Base-by-base conservation (phyloP, 192 early-diverging fungal genomes). In the Coemansia asiatica region DNA sequence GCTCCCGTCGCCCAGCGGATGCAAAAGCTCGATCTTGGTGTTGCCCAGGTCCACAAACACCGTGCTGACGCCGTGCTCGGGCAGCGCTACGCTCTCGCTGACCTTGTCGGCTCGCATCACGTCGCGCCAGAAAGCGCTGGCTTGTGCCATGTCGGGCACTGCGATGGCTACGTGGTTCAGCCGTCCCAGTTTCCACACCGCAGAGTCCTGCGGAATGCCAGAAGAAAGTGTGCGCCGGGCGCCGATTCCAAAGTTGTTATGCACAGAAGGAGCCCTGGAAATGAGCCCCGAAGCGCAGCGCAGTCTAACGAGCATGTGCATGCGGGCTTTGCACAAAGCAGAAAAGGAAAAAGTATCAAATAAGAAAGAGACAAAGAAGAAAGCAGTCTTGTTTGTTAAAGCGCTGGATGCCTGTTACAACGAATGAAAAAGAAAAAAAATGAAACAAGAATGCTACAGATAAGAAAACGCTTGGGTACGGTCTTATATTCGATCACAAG, bases 111-210 rank as follows among this genome's bases (percentile, higher is more conserved):
- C 86, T 21, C 66, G 61, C 82, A 94, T 74, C 22, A 92, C 76
- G 57, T 90, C 77, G 49, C 80, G 79, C 77, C 91, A 94, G 66
- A 94, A 94, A 12, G 70, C 56, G 4, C 84, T 72, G 6, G 91
- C 80, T 56, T 90, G 86, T 22, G 87, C 86, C 50, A 94, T 77
- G 64, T 94, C 85, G 4, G 90, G 90, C 1, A 89, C 88, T 8
- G 92, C 92, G 46, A 93, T 90, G 22, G 92, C 91, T 7, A 93
- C 91, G 69, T 93, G 92, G 76, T 93, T 92, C 51, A 93, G 76
- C 22, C 67, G 81, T 3, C 92, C 92, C 5, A 93, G 84, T 36
- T 83, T 86, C 89, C 89, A 93, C 4, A 87, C 74, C 4, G 81
- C 57, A 21, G 75, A 71, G 61, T 3, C 60, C 49, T 65, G 57